Base-by-base conservation (phyloP, 1,139 yeast genomes). In the Magnusiomyces tetraspermus region DNA sequence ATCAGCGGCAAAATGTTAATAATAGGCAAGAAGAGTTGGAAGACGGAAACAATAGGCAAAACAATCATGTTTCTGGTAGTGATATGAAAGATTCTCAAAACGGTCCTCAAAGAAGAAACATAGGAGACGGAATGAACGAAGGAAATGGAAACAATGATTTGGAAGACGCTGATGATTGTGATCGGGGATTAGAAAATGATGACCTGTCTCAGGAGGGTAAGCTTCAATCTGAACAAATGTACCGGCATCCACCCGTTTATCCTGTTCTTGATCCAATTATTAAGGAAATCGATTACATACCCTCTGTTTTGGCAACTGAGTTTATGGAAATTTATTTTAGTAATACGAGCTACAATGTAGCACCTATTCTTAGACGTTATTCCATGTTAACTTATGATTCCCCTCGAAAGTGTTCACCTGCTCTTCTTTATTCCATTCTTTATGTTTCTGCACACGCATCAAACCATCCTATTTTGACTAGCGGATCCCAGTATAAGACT, bases 381-480 rank as follows among this genome's bases (percentile, higher is more conserved):
- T 57, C 61, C 3, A 28, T 58, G 5, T 46, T 58, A 22, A 59
- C 63, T 19, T 55, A 47, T 5, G 56, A 50, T 3, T 54, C 55
- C 10, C 67, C 66, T 2, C 58, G 76, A 28, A 58, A 59, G 37
- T 61, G 69, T 23, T 65, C 70, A n/a, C 61, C 67, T 3, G 64
- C 70, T 8, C 55, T 72, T 21, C 53, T 72, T 6, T 60, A 67
- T 30, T 65, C 73, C 1, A 58, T 72, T 38, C 55, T 72, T n/a
- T 56, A 69, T 30, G 63, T 68, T 1, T 67, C 74, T 1, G 70
- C 71, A 1, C 69, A 69, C 42, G 71, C 69, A 33, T 67, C 68
- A 13, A 73, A 71, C 44, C 69, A 72, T 53, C 69, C 71, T 42
- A 63, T 65, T 50, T 61, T 72, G 52, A 63, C 69, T 1, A 59